phyloP scores from a whole-genome alignment of 2,329 filamentous ascomycete species.

The Beauveria scarabaeidicola region DNA sequence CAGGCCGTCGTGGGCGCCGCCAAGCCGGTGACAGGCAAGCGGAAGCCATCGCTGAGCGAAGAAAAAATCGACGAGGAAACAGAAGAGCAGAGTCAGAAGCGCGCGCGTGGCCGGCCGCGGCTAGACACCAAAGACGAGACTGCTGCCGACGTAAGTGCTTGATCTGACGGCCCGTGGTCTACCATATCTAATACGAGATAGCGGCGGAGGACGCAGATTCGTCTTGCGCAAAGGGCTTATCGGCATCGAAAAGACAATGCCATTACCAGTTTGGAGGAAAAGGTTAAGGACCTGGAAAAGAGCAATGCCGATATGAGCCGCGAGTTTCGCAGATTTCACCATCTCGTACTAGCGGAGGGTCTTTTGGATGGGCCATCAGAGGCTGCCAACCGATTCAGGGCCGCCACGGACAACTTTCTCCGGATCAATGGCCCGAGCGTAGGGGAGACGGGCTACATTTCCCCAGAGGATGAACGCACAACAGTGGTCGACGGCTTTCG shows the following conservation, averaged over 20 bases:
- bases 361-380: slow-evolving; percentile 48
- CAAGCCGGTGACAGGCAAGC: slow-evolving; percentile 1
- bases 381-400: slow-evolving; percentile 48
- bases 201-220: slow-evolving; percentile 80
- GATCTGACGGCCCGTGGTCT: background rate
- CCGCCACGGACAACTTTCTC: slow-evolving; percentile 50
- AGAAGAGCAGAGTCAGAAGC: slow-evolving; percentile 44
- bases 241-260: slow-evolving; percentile 76
- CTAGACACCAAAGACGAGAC: slow-evolving; percentile 72
- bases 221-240: slow-evolving; percentile 78
- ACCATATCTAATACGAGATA: slow-evolving; percentile 26
- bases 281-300: slow-evolving; percentile 59
- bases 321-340: slow-evolving; percentile 59
- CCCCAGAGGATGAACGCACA: slow-evolving; percentile 11
- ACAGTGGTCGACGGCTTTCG: background rate
- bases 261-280: slow-evolving; percentile 62
- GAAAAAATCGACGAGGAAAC: slow-evolving; percentile 19
- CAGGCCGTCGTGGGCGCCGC: background rate
- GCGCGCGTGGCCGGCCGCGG: slow-evolving; percentile 63
- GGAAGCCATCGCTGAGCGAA: slow-evolving; percentile 19
- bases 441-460: slow-evolving; percentile 21
- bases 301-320: slow-evolving; percentile 67
- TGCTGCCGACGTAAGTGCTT: slow-evolving; percentile 60
- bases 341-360: slow-evolving; percentile 50
- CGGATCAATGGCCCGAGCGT: slow-evolving; percentile 40